A percentile compares a stretch with the other conserved stretches of the same genome.
Evolutionary conservation across 371 early-diverging fungal species (phyloP).

Genomic region (Mucor circinelloides): DNA sequence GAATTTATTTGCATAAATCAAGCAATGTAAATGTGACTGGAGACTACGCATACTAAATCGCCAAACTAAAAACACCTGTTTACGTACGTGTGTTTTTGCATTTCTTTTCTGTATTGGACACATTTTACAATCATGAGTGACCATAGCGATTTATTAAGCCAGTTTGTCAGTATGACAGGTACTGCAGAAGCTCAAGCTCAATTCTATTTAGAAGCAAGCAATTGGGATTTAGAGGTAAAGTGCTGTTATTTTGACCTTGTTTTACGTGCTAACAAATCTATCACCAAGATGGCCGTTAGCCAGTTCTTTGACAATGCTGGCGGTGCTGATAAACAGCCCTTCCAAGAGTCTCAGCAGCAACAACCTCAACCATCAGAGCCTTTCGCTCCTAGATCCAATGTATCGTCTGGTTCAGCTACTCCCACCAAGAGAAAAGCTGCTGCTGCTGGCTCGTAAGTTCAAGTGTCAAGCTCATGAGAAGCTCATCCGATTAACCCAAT

Average conservation of each 20-base stretch:
- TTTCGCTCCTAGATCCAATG: not conserved
- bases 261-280: not conserved
- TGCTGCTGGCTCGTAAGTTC: constrained; percentile 11
- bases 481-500: not conserved
- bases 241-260: not conserved
- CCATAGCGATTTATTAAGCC: constrained; percentile 58
- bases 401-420: constrained; percentile 9
- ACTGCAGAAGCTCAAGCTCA: constrained; percentile 62
- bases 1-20: not conserved
- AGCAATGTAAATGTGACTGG: not conserved
- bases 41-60: not conserved
- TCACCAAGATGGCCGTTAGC: constrained; percentile 23
- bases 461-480: not conserved
- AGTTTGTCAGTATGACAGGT: constrained; percentile 64
- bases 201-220: constrained; percentile 75
- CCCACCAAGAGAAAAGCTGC: constrained; percentile 12
- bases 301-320: constrained; percentile 31
- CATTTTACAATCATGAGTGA: constrained; percentile 44
- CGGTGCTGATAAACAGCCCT: not conserved
- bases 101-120: constrained; percentile 5
- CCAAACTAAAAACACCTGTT: not conserved
- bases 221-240: constrained; percentile 75
- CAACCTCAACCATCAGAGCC: not conserved
- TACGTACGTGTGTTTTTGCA: not conserved
- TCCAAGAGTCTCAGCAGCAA: not conserved